Percentiles rank a stretch among this genome's conserved stretches.
Evolutionary conservation across 139 green algal species (phyloP).

Genomic region (Astrephomene gubernaculifera): DNA sequence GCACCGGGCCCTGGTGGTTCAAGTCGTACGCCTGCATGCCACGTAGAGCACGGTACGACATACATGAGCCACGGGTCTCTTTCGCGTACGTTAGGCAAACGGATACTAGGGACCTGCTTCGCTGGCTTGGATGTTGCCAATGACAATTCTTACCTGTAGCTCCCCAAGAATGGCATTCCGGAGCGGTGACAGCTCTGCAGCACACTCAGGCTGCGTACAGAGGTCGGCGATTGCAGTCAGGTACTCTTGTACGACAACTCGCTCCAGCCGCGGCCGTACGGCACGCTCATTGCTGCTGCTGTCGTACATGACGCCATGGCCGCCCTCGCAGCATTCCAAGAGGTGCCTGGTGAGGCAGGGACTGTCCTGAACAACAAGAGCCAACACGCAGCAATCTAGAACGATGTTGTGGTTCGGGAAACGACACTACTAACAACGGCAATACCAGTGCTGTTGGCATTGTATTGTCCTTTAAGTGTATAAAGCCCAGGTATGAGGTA

Average conservation of each 20-base stretch:
- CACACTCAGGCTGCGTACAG: background rate
- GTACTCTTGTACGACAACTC: background rate
- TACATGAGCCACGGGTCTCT: background rate
- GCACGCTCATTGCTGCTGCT: background rate
- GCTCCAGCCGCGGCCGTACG: background rate
- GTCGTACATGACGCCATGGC: background rate
- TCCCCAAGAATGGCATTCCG: background rate
- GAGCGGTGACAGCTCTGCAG: background rate
- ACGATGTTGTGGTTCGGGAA: too few relatives aligned
- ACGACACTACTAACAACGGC: too few relatives aligned
- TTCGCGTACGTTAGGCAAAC: background rate
- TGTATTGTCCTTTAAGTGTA: background rate
- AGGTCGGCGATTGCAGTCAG: background rate
- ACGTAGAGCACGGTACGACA: background rate
- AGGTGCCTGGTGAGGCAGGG: background rate
- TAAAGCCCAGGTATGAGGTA: background rate
- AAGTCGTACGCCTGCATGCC: background rate
- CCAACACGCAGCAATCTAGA: background rate
- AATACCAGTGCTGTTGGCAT: background rate
- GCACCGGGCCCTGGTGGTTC: background rate
- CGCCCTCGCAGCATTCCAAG: background rate
- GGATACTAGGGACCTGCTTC: background rate
- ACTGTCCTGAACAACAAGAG: background rate
- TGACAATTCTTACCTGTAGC: background rate
- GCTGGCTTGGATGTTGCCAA: background rate